Base-by-base conservation (phyloP, 768 basidiomycete species). In the Sporobolomyces pararoseus region DNA sequence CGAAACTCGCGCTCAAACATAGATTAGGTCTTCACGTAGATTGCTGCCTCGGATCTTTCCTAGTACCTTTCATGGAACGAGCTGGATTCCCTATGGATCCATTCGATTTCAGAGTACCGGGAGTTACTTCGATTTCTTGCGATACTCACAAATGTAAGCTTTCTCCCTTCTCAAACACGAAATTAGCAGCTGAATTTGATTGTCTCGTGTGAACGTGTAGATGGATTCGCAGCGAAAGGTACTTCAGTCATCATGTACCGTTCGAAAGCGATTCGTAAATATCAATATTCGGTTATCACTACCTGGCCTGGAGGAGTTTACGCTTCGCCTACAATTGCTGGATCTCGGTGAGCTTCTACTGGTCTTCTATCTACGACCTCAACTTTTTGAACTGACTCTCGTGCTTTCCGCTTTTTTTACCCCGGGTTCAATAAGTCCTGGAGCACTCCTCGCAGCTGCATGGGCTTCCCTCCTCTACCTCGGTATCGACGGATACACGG, bases 401-500 rank as follows among this genome's bases (percentile, higher is more conserved):
- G 3, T 19, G 10, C 39, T 17, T 42, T 17, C 9, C 39, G 39
- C 9, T 42, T 9, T 42, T n/a, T n/a, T n/a, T n/a, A n/a, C n/a
- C n/a, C n/a, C n/a, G n/a, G n/a, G n/a, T n/a, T n/a, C n/a, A n/a
- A n/a, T n/a, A n/a, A 91, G 94, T 46, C 90, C 94, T 0, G 96
- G 95, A 9, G 87, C 93, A 0, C 81, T 97, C 70, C 88, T 99
- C 68, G 95, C 95, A 31, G 95, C 90, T 53, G 87, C 92, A 34
- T 99, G 93, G 92, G 95, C 95, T 10, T 91, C 92, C 3, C 88
- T 99, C 87, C 89, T 95, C 71, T 86, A 90, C 78, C 88, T 97
- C 82, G 95, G 95, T 34, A 83, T 87, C 68, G 84, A 88, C 37
- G 95, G 95, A 16, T 98, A 99, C 81, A 84, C 89, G 29, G 82